These are phyloP conservation scores for Russula olivacea DNA, from an alignment of 768 basidiomycete genomes.

Conservation along the genomic window DNA sequence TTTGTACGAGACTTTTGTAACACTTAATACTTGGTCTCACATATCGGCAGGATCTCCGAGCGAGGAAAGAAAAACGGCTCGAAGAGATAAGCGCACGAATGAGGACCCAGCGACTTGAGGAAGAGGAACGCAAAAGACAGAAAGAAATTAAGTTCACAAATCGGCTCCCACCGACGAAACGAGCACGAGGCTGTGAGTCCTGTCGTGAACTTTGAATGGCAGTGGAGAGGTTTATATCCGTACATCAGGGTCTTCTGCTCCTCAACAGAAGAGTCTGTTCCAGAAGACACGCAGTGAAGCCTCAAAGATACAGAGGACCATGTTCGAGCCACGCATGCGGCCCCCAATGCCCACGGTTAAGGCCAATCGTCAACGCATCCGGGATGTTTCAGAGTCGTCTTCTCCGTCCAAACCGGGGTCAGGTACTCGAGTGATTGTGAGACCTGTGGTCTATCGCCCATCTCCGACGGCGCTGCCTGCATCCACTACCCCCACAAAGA, in stretches of 20 bases:
- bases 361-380: constrained; percentile 35
- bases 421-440: constrained; percentile 19
- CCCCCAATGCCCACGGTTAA: constrained; percentile 50
- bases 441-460: constrained; percentile 12
- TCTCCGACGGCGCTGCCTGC: constrained; percentile 8
- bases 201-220: constrained; percentile 7
- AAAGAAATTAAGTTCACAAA: constrained; percentile 72
- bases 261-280: constrained; percentile 60
- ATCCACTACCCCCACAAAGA: constrained; percentile 26
- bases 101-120: constrained; percentile 60
- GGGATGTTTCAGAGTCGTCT: constrained; percentile 26
- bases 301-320: constrained; percentile 55
- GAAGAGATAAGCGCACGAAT: constrained; percentile 58
- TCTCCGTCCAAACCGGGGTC: constrained; percentile 26
- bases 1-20: constrained; percentile 20
- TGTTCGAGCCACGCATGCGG: constrained; percentile 48
- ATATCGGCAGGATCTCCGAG: constrained; percentile 34
- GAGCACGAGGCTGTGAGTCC: constrained; percentile 50
- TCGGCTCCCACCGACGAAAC: constrained; percentile 59
- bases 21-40: constrained; percentile 17
- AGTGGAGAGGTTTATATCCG: constrained; percentile 20
- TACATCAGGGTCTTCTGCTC: constrained; percentile 35
- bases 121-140: constrained; percentile 70
- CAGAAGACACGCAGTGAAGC: constrained; percentile 73
- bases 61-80: constrained; percentile 56